phyloP scores from a whole-genome alignment of 768 basidiomycete species.

The Fistulinella prunicolor region DNA sequence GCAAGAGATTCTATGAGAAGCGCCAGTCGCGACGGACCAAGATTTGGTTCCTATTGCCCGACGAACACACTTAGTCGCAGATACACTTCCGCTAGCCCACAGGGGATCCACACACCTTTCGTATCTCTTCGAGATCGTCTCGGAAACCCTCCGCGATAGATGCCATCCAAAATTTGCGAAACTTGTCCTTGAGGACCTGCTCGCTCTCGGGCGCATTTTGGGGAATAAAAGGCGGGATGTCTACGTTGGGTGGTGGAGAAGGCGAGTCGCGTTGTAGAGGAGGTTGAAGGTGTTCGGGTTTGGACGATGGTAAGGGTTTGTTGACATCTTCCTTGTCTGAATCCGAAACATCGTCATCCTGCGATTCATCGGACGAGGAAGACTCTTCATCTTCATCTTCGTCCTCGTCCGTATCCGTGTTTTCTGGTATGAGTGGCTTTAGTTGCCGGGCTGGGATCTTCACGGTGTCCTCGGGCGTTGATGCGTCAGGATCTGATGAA shows the following conservation, averaged over 20 bases:
- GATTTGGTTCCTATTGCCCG: constrained; percentile 53
- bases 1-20: constrained; percentile 82
- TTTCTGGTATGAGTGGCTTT: constrained; percentile 2
- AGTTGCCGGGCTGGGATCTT: constrained; percentile 5
- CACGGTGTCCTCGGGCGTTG: constrained; percentile 8
- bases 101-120: constrained; percentile 52
- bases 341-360: constrained; percentile 1
- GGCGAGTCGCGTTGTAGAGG: constrained; percentile 21
- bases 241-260: constrained; percentile 19
- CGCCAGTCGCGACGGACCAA: constrained; percentile 64
- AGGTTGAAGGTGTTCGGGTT: neutral
- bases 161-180: constrained; percentile 86
- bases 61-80: no score
- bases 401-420: constrained; percentile 1
- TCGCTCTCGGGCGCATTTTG: constrained; percentile 42
- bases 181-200: constrained; percentile 57
- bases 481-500: constrained; percentile 16
- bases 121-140: constrained; percentile 79
- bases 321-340: constrained; percentile 5
- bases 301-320: neutral
- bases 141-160: constrained; percentile 79
- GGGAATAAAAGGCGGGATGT: constrained; percentile 60
- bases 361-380: constrained; percentile 19
- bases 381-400: constrained; percentile 10
- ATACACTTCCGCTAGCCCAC: neutral